These are phyloP conservation scores for Ceratonia siliqua DNA, from an alignment of 306 rosid species.

Conservation along the genomic window DNA sequence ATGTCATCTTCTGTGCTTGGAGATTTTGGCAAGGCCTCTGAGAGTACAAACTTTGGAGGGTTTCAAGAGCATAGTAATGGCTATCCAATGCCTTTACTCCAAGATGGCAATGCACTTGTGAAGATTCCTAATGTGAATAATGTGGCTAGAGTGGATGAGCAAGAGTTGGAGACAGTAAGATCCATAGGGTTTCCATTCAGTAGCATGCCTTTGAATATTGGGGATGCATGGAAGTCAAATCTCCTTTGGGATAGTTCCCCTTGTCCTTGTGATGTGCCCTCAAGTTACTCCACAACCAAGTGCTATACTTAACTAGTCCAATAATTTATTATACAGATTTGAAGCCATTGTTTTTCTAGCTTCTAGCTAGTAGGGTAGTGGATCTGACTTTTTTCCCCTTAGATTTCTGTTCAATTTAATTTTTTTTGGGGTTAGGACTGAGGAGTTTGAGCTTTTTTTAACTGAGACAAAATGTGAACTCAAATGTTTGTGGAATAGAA, in stretches of 20 bases:
- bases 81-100: constrained; percentile 39
- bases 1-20: constrained; percentile 78
- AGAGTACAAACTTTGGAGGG: constrained; percentile 37
- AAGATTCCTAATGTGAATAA: constrained; percentile 35
- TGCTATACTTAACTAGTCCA: constrained; percentile 48
- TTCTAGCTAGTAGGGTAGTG: constrained; percentile 28
- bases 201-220: constrained; percentile 44
- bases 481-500: constrained; percentile 42
- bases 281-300: constrained; percentile 57
- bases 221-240: constrained; percentile 74
- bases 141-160: constrained; percentile 43
- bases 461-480: constrained; percentile 32
- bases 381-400: constrained; percentile 34
- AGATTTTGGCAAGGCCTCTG: constrained; percentile 39
- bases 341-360: constrained; percentile 41
- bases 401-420: constrained; percentile 28
- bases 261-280: constrained; percentile 68
- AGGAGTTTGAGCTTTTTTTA: constrained; percentile 31
- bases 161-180: constrained; percentile 45
- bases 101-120: constrained; percentile 36
- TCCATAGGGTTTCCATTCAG: constrained; percentile 51
- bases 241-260: constrained; percentile 73
- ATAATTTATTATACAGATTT: constrained; percentile 17
- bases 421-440: neutral
- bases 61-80: constrained; percentile 46